These are phyloP conservation scores for Schoenoplectus triqueter DNA, from an alignment of 202 grass and related monocot species.

Conservation along the genomic window DNA sequence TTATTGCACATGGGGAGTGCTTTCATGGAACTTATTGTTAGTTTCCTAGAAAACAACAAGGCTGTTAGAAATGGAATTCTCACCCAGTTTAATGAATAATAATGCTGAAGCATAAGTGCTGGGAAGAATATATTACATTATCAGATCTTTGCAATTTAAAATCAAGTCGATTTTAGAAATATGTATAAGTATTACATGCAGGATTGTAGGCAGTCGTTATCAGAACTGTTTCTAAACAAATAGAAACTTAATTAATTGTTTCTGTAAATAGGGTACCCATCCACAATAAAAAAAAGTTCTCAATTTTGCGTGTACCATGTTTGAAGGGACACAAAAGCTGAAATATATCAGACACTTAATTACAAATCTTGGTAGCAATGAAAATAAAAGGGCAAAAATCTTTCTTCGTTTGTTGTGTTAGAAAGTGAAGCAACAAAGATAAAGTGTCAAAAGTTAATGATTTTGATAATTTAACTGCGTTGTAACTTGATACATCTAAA, in stretches of 20 bases:
- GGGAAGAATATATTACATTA: not conserved
- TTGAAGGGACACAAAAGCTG: too few relatives aligned
- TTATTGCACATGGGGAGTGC: constrained; percentile 18
- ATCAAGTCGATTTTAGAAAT: not conserved
- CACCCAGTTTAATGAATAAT: not conserved
- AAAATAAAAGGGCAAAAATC: not conserved
- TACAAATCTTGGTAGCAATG: too few relatives aligned
- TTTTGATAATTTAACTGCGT: not conserved
- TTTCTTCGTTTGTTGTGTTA: not conserved
- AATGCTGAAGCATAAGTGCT: not conserved
- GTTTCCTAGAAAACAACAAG: not conserved
- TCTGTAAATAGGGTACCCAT: not conserved
- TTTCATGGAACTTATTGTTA: not conserved
- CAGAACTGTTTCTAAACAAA: not conserved
- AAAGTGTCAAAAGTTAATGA: not conserved
- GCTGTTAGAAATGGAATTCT: not conserved
- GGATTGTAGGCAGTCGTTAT: not conserved
- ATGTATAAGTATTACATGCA: not conserved
- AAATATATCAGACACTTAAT: not conserved
- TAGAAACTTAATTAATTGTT: not conserved
- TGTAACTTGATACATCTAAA: not conserved
- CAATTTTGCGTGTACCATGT: too few relatives aligned
- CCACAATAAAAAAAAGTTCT: not conserved
- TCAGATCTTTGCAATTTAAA: not conserved
- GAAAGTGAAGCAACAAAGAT: not conserved